Evolutionary conservation across 228 moss, liverwort and hornwort genomes (phyloP), one percentile per base, ranked within the genome.

Genomic region (Sphagnum magellanicum): DNA sequence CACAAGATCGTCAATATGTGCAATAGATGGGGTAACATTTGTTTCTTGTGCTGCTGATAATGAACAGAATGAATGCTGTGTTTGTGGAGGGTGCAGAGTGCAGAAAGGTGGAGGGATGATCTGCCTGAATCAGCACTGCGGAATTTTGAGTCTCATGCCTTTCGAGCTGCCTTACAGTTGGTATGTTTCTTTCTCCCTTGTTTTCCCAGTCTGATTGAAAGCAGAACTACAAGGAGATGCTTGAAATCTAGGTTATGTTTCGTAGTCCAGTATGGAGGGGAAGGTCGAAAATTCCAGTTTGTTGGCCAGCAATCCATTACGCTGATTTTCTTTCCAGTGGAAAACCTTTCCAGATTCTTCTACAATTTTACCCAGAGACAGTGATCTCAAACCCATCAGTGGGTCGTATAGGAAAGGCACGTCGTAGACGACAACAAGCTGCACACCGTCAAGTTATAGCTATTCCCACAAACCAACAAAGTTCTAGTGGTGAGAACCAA

Each of bases 91-190:
- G 55, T 8, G 68, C 78, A 88, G 82, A 88, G 88, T 80, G 85
- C 85, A 68, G 85, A 82, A 14, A 80, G 85, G 60, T 88, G 85
- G 88, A 88, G 78, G 70, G 80, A 85, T 12, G 78, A 80, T 60
- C 80, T 79, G 65, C 82, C 82, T 68, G 72, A 78, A 68, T 76
- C 72, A 60, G 88, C 85, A 46, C 47, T 59, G 49, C 80, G 73
- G 52, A 82, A 80, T 61, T 88, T 88, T 52, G 85, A 85, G 77
- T 76, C 78, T 17, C 88, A 85, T 67, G 81, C 82, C 60, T 85
- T 88, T 52, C 77, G 85, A 66, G 82, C 88, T 64, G 78, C 82
- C 32, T 80, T 88, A 70, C 85, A 88, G 52, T 68, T 88, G 76
- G 88, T 88, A 68, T n/a, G n/a, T 6, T 10, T 64, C 16, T 32